Conservation (phyloP, 176 grass and related monocot genomes). For the Hsuehochloa calcarea region DNA sequence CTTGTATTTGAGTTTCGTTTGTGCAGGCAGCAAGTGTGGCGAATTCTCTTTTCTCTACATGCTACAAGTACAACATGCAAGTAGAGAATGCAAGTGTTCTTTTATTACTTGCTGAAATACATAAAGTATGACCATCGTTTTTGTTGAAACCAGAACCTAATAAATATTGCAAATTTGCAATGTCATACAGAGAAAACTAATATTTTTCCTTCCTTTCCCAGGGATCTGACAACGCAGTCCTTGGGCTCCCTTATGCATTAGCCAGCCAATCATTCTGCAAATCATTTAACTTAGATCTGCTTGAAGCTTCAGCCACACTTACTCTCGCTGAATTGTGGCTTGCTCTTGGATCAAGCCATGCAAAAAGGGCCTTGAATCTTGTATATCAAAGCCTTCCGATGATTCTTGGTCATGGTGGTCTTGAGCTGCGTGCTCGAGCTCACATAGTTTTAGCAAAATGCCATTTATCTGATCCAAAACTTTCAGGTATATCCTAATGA, state of each 20-base stretch:
- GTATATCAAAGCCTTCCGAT: constrained; percentile 71
- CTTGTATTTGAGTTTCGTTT: constrained; percentile 17
- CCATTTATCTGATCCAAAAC: constrained; percentile 55
- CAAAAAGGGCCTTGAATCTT: constrained; percentile 64
- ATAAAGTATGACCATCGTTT: constrained; percentile 54
- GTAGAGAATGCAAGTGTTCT: constrained; percentile 94
- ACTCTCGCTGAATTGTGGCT: constrained; percentile 87
- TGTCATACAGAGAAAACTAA: background rate
- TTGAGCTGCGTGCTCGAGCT: constrained; percentile 74
- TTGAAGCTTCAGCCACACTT: constrained; percentile 80
- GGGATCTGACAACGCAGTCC: constrained; percentile 76
- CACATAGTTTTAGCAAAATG: constrained; percentile 84
- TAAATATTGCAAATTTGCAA: background rate
- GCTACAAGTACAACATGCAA: constrained; percentile 96
- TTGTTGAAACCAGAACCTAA: background rate
- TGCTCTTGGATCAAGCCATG: constrained; percentile 70
- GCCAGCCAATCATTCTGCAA: constrained; percentile 92
- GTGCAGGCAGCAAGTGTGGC: constrained; percentile 80
- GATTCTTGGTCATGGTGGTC: constrained; percentile 84
- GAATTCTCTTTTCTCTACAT: constrained; percentile 80
- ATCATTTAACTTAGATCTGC: constrained; percentile 89
- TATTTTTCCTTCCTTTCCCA: constrained; percentile 20
- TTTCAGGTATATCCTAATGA: constrained; percentile 44
- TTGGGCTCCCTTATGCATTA: constrained; percentile 78
- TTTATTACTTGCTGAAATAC: constrained; percentile 92